phyloP scores from a whole-genome alignment of 805 yeast genomes.

The Wickerhamiella australiensis region DNA sequence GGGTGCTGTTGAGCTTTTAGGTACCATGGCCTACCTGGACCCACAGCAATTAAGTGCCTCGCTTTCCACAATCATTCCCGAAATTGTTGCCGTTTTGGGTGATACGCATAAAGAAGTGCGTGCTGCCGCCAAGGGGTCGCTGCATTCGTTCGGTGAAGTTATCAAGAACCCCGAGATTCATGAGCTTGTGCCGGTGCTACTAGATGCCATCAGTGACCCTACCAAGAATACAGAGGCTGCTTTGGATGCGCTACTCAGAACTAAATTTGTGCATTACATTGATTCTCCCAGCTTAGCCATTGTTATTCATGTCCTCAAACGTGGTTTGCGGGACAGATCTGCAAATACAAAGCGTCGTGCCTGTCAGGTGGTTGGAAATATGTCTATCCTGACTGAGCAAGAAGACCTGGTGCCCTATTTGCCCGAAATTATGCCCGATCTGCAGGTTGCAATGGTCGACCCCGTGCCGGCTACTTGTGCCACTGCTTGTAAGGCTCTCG shows the following conservation, averaged over 20 bases:
- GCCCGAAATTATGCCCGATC: conserved; percentile 60
- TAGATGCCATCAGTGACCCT: conserved; percentile 93
- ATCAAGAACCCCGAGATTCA: conserved; percentile 96
- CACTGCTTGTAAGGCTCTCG: conserved; percentile 93
- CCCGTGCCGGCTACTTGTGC: conserved; percentile 97
- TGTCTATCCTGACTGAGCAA: conserved; percentile 90
- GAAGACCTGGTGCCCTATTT: conserved; percentile 78
- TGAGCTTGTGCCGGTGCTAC: conserved; percentile 69
- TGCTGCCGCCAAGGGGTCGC: conserved; percentile 80
- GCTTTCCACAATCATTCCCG: conserved; percentile 83
- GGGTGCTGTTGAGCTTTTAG: conserved; percentile 90
- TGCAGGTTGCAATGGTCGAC: conserved; percentile 92
- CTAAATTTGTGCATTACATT: conserved; percentile 93
- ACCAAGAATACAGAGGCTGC: conserved; percentile 82
- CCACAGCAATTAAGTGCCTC: conserved; percentile 89
- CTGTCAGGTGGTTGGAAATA: conserved; percentile 96
- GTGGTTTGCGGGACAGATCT: conserved; percentile 93
- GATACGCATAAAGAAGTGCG: conserved; percentile 96
- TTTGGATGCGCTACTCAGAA: conserved; percentile 68
- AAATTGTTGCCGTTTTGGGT: conserved; percentile 85
- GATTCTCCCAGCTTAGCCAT: conserved; percentile 97
- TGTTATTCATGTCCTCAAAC: conserved; percentile 83
- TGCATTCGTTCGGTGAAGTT: conserved; percentile 90
- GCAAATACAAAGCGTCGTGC: conserved; percentile 86
- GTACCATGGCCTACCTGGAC: conserved; percentile 95